Evolutionary conservation across 2,329 filamentous ascomycete genomes (phyloP).

Genomic region (Paecilomyces sp.): DNA sequence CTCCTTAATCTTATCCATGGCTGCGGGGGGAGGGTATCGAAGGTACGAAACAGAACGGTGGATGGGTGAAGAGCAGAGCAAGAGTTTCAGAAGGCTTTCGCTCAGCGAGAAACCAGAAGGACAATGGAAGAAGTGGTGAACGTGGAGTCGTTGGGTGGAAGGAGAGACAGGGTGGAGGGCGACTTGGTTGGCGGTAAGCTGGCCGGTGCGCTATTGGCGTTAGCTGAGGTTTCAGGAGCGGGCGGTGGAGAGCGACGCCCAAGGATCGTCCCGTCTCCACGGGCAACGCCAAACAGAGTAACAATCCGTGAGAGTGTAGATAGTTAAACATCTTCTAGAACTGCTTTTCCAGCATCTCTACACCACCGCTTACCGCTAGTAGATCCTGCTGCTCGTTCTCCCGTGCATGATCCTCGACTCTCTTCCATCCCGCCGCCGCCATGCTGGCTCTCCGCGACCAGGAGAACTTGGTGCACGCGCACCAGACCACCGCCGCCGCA

Average conservation of each 20-base stretch:
- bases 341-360: background rate
- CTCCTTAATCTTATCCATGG: conserved; percentile 87
- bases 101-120: conserved; percentile 27
- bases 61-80: conserved; percentile 23
- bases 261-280: conserved; percentile 23
- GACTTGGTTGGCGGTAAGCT: conserved; percentile 8
- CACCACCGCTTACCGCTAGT: background rate
- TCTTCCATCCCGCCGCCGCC: conserved; percentile 21
- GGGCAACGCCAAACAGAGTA: conserved; percentile 25
- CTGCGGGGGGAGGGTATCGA: conserved; percentile 24
- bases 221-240: background rate
- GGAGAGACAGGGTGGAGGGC: conserved; percentile 6
- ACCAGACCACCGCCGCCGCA: conserved; percentile 61
- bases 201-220: background rate
- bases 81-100: conserved; percentile 23
- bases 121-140: conserved; percentile 6
- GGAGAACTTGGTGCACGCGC: conserved; percentile 75
- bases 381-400: background rate
- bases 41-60: conserved; percentile 12
- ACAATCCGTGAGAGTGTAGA: conserved; percentile 3
- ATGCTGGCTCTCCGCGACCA: conserved; percentile 81
- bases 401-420: background rate
- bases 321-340: conserved; percentile 13
- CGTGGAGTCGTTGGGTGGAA: conserved; percentile 7
- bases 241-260: conserved; percentile 2